Percentiles rank a stretch among this genome's conserved stretches.
Conservation (phyloP, 1,284 basidiomycete species). For the Cryptococcus sp. region DNA sequence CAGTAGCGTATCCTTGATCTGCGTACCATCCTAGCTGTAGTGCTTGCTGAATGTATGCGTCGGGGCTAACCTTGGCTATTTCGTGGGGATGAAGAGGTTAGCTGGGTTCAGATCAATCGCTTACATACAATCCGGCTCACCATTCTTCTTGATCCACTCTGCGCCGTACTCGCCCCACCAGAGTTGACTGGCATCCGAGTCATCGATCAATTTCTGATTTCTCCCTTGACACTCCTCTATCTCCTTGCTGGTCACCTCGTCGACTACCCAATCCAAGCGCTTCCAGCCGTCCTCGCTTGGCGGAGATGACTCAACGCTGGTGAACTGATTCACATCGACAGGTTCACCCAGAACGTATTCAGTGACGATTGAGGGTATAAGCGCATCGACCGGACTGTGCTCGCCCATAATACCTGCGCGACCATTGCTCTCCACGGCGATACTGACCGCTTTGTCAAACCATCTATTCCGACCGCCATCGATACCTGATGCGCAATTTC, state of each 20-base stretch:
- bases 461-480: constrained; percentile 78
- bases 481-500: constrained; percentile 69
- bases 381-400: constrained; percentile 88
- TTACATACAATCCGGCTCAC: constrained; percentile 55
- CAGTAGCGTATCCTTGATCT: constrained; percentile 73
- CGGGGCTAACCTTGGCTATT: constrained; percentile 73
- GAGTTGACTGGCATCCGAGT: constrained; percentile 81
- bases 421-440: constrained; percentile 82
- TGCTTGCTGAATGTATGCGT: constrained; percentile 91
- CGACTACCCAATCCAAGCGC: constrained; percentile 74
- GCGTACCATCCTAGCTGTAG: constrained; percentile 90
- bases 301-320: constrained; percentile 20
- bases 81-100: background rate
- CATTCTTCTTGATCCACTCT: constrained; percentile 83
- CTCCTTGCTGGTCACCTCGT: constrained; percentile 63
- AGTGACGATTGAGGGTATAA: constrained; percentile 86
- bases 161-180: constrained; percentile 86
- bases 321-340: constrained; percentile 58
- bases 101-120: background rate
- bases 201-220: constrained; percentile 65
- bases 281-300: constrained; percentile 58
- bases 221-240: constrained; percentile 64
- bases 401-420: constrained; percentile 88
- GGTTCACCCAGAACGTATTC: constrained; percentile 76
- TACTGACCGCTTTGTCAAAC: constrained; percentile 85